These are phyloP conservation scores for Spergularia marina DNA, from an alignment of 148 eudicot species.

Conservation along the genomic window DNA sequence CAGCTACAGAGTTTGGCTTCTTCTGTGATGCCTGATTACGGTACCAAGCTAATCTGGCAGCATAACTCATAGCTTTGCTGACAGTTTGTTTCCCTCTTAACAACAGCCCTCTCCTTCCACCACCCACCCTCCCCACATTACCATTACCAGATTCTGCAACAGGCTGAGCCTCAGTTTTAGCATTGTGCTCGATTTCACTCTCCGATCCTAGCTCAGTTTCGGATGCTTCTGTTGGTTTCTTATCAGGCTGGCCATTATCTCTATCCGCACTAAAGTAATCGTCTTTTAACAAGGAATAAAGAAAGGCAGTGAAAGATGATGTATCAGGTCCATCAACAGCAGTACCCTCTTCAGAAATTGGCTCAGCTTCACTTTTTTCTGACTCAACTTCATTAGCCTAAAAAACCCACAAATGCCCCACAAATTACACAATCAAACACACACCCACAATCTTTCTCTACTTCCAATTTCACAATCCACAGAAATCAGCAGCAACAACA, in stretches of 20 bases:
- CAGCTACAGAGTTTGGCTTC: constrained; percentile 39
- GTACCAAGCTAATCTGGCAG: constrained; percentile 56
- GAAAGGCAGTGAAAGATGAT: constrained; percentile 86
- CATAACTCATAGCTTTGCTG: constrained; percentile 66
- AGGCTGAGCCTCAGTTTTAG: constrained; percentile 29
- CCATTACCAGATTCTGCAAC: constrained; percentile 27
- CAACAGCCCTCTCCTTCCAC: constrained; percentile 61
- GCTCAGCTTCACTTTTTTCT: constrained; percentile 34
- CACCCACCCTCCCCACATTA: constrained; percentile 42
- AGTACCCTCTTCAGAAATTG: constrained; percentile 48
- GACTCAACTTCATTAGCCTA: constrained; percentile 48
- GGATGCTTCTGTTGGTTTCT: constrained; percentile 26
- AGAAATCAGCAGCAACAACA: background rate
- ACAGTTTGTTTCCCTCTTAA: constrained; percentile 76
- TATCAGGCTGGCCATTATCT: constrained; percentile 28
- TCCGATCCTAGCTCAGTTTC: constrained; percentile 34
- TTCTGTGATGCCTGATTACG: constrained; percentile 46
- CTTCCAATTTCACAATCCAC: background rate
- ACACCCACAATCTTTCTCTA: constrained; percentile 18
- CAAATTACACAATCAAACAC: constrained; percentile 4
- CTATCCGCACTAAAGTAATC: constrained; percentile 44
- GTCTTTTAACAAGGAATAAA: constrained; percentile 55
- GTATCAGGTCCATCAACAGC: constrained; percentile 84
- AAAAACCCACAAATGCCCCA: constrained; percentile 2
- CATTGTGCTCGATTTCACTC: background rate